These are phyloP conservation scores for Schoenoplectus tabernaemontani DNA, from an alignment of 202 grass and related monocot species.

Conservation along the genomic window DNA sequence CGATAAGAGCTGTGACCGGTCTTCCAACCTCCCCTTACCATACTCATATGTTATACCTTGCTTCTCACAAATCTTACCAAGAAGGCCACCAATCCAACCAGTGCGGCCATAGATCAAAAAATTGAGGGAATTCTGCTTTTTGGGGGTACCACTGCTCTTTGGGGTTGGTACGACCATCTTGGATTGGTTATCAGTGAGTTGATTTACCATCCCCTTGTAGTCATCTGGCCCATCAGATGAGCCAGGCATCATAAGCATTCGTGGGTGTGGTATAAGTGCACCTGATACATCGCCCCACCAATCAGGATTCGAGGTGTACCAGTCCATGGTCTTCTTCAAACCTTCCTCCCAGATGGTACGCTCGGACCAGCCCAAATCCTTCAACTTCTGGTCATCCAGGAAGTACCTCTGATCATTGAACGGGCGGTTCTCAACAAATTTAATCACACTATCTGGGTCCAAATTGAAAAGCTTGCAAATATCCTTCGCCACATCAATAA, in stretches of 20 bases:
- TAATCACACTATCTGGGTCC: slow-evolving; percentile 58
- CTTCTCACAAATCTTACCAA: slow-evolving; percentile 72
- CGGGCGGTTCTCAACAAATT: slow-evolving; percentile 74
- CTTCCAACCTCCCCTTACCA: slow-evolving; percentile 61
- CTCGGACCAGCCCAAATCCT: slow-evolving; percentile 75
- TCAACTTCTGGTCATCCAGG: slow-evolving; percentile 83
- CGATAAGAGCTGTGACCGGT: slow-evolving; percentile 39
- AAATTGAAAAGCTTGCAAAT: slow-evolving; percentile 76
- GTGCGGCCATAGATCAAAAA: slow-evolving; percentile 72
- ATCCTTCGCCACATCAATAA: slow-evolving; percentile 89
- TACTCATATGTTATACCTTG: slow-evolving; percentile 54
- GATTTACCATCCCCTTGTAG: slow-evolving; percentile 40
- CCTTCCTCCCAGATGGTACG: slow-evolving; percentile 72
- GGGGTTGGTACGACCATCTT: slow-evolving; percentile 33
- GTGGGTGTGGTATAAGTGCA: slow-evolving; percentile 76
- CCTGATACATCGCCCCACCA: slow-evolving; percentile 84
- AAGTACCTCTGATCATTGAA: slow-evolving; percentile 97
- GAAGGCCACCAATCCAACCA: slow-evolving; percentile 73
- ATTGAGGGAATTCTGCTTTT: slow-evolving; percentile 30
- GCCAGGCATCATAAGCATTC: slow-evolving; percentile 77
- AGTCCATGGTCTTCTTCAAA: slow-evolving; percentile 76
- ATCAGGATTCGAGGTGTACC: slow-evolving; percentile 70
- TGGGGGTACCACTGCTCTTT: slow-evolving; percentile 11
- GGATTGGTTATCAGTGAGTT: slow-evolving; percentile 33
- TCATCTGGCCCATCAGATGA: slow-evolving; percentile 40